Base-by-base conservation (phyloP, 202 grass and related monocot species). In the Brachypodium distachyon region DNA sequence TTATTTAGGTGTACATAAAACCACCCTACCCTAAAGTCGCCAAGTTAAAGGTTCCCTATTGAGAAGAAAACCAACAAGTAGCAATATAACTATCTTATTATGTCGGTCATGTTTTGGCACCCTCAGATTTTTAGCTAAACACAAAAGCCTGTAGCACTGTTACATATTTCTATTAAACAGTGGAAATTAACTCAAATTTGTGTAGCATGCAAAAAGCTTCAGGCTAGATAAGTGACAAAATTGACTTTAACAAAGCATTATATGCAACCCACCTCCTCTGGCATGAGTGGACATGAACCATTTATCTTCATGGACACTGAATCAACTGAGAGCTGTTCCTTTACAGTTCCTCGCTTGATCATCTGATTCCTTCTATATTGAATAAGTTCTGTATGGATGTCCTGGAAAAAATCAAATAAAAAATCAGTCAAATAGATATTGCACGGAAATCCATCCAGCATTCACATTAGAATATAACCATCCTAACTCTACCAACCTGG, bases 371-470 rank as follows among this genome's bases (percentile, higher is more conserved):
- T 99, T 82, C 83, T 90, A 74, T 96, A 82, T 67, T 99, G 92
- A 87, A 99, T 91, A 63, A 99, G 85, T 73, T 99, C 96, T 79
- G 89, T 93, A 70, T 99, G 96, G 86, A 99, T 73, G 83, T 96
- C 96, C 96, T 96, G 81, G 72, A 80, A 73, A 80, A 73, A 39
- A 78, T 58, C 22, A 86, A 74, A 78, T 29, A 72, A 86, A 34
- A n/a, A n/a, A 86, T 61, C 61, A 86, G 61, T 81, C 76, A 83
- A 81, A 62, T 49, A 80, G 31, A 70, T 51, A 48, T 55, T 48
- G 0, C 2, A 82, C 27, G 12, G 9, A 27, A 77, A 56, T 48
- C 21, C 2, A 48, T 77, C 40, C 39, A 79, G 11, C 21, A 9
- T 49, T 57, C 25, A 64, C 33, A 85, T 47, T 40, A 60, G 58